A percentile compares a stretch with the other conserved stretches of the same genome.
Conservation (phyloP, 108 stramenopile genomes). For the Fragilariopsis cylindrus region DNA sequence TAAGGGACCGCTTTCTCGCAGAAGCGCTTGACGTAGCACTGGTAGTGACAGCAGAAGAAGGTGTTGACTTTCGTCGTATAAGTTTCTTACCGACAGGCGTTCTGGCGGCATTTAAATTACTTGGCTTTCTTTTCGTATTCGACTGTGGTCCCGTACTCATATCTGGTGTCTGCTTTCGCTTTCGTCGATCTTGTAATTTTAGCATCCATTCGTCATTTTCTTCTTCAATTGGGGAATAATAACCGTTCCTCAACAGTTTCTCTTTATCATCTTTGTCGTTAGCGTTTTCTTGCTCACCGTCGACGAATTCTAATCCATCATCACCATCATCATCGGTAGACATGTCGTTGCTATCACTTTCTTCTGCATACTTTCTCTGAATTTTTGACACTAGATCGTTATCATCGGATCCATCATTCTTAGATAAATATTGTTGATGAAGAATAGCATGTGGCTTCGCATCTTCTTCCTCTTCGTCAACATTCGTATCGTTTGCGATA, state of each 20-base stretch:
- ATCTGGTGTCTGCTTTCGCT: not conserved
- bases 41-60: constrained; percentile 20
- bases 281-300: constrained; percentile 1
- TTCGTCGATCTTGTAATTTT: not conserved
- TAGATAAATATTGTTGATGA: constrained; percentile 13
- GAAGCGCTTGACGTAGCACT: not conserved
- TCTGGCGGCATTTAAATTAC: not conserved
- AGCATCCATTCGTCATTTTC: constrained; percentile 39
- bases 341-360: constrained; percentile 1
- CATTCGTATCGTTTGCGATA: constrained; percentile 38
- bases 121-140: not conserved
- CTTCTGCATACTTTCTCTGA: constrained; percentile 29
- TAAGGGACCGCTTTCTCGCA: not conserved
- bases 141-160: not conserved
- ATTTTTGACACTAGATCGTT: constrained; percentile 36
- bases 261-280: constrained; percentile 7
- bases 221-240: constrained; percentile 34
- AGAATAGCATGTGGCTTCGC: constrained; percentile 20
- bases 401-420: constrained; percentile 27
- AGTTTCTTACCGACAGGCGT: constrained; percentile 15
- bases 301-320: constrained; percentile 12
- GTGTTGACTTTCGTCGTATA: constrained; percentile 13
- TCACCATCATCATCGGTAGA: constrained; percentile 6
- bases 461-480: constrained; percentile 22
- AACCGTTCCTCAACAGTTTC: constrained; percentile 14